Evolutionary conservation across 148 eudicot species (phyloP).

Genomic region (Nepenthes gracilis): DNA sequence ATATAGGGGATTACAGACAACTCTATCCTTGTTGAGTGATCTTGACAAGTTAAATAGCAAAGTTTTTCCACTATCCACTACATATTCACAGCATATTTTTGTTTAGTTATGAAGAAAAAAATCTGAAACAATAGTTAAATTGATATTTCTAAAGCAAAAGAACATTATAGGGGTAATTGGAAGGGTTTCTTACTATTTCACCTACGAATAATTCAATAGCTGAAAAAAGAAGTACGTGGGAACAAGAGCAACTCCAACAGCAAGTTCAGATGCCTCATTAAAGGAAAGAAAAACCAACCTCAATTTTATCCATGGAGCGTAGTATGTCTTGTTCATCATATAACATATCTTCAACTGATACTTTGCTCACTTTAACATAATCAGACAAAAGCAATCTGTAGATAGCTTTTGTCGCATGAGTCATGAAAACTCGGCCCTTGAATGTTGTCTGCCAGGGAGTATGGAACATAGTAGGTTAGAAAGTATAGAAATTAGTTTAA

Average conservation of each 20-base stretch:
- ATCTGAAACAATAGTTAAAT: no score
- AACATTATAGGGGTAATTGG: no score
- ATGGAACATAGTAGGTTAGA: neutral
- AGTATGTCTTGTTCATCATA: slow-evolving; percentile 85
- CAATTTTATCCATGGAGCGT: slow-evolving; percentile 95
- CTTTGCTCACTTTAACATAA: slow-evolving; percentile 97
- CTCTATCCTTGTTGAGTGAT: no score
- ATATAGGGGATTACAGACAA: no score
- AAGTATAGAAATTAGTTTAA: neutral
- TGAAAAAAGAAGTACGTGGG: no score
- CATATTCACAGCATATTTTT: no score
- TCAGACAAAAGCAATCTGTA: slow-evolving; percentile 84
- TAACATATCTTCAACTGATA: slow-evolving; percentile 93
- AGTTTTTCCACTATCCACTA: no score
- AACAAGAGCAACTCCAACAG: neutral
- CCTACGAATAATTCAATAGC: no score
- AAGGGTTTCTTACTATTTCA: no score
- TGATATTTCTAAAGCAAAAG: no score
- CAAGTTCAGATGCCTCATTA: neutral
- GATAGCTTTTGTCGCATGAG: slow-evolving; percentile 93
- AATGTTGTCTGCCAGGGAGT: slow-evolving; percentile 49
- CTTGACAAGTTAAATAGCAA: no score
- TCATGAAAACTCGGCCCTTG: slow-evolving; percentile 91
- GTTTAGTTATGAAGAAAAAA: no score
- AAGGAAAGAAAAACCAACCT: slow-evolving; percentile 27